Evolutionary conservation across 257 asterid species (phyloP).

Genomic region (Lycium barbarum): DNA sequence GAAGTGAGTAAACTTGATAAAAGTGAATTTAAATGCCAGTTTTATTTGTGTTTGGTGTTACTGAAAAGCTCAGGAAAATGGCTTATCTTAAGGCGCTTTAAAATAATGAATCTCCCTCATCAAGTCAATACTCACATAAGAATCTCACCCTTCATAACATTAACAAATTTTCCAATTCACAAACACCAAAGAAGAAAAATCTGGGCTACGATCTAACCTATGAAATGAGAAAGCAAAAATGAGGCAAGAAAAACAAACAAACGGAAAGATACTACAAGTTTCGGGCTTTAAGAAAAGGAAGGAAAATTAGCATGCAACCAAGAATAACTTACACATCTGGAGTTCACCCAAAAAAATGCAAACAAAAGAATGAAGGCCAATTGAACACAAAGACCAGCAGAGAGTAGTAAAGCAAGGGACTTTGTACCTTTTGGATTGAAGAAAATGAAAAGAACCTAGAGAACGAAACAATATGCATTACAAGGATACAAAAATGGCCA

Average conservation of each 20-base stretch:
- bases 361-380: too few species aligned
- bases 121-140: constrained; percentile 25
- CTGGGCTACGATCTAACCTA: constrained; percentile 22
- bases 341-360: background rate
- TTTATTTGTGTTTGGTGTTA: background rate
- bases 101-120: background rate
- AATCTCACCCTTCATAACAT: constrained; percentile 17
- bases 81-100: constrained; percentile 13
- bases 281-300: background rate
- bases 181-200: constrained; percentile 26
- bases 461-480: background rate
- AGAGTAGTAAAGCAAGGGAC: constrained; percentile 11
- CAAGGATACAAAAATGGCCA: constrained; percentile 13
- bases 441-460: background rate
- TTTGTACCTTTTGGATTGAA: background rate
- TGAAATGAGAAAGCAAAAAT: constrained; percentile 17
- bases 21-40: background rate
- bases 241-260: background rate
- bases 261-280: background rate
- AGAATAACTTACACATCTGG: background rate
- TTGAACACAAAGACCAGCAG: background rate
- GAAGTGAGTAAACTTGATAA: background rate
- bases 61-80: constrained; percentile 12
- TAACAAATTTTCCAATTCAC: constrained; percentile 7
- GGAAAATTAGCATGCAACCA: background rate